phyloP scores from a whole-genome alignment of 306 rosid genomes.

The Gillenia trifoliata region DNA sequence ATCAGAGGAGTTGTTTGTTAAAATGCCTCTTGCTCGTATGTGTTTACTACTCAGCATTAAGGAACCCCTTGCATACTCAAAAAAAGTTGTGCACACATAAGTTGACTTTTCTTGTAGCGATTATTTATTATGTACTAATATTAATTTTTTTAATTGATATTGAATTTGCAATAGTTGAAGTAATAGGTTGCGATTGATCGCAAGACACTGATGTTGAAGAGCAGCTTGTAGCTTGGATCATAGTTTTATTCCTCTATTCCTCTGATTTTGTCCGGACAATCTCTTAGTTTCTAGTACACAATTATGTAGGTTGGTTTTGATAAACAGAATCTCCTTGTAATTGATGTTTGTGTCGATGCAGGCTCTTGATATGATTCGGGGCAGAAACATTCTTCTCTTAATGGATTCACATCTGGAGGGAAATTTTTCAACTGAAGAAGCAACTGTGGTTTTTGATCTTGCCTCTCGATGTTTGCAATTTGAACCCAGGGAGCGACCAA shows the following conservation, averaged over 20 bases:
- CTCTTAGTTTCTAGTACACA: background rate
- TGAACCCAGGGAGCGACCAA: constrained; percentile 76
- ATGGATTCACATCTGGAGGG: constrained; percentile 94
- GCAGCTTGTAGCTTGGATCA: background rate
- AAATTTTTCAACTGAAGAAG: constrained; percentile 65
- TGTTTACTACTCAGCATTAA: background rate
- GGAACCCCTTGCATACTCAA: background rate
- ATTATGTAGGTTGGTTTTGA: background rate
- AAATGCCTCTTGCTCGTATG: background rate
- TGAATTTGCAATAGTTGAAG: background rate
- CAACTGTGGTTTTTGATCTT: constrained; percentile 70
- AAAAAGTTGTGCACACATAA: background rate
- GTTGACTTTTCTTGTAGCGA: constrained; percentile 1
- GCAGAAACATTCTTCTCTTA: constrained; percentile 57
- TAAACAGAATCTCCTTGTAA: background rate
- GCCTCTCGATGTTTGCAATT: constrained; percentile 72
- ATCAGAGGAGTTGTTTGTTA: background rate
- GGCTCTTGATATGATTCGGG: constrained; percentile 83
- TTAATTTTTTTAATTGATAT: background rate
- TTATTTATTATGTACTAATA: background rate
- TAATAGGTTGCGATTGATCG: background rate
- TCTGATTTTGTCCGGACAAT: background rate
- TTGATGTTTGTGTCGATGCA: constrained; percentile 24
- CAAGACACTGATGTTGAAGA: constrained; percentile 9
- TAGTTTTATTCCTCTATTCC: background rate